These are phyloP conservation scores for Cyclotella kingstonii DNA, from an alignment of 108 stramenopile species.

Conservation along the genomic window DNA sequence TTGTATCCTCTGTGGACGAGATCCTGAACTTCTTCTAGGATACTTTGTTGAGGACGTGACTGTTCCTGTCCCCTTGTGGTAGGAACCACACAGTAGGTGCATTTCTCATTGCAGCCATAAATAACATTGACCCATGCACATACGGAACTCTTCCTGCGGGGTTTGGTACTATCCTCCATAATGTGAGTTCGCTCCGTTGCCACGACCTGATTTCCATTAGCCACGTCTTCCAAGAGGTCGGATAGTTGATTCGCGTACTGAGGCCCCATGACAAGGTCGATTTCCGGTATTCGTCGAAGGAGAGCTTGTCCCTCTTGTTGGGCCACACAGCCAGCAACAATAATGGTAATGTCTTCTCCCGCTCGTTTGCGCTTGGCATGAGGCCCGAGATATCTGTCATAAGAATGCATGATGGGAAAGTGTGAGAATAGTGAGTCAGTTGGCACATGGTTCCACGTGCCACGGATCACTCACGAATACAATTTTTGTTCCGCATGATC, in stretches of 20 bases:
- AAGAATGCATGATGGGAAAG: background rate
- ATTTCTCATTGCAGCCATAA: slow-evolving; percentile 96
- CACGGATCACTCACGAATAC: slow-evolving; percentile 28
- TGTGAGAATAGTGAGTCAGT: background rate
- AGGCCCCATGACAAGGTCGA: slow-evolving; percentile 90
- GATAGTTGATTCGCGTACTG: slow-evolving; percentile 95
- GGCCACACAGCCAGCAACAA: slow-evolving; percentile 89
- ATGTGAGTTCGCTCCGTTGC: slow-evolving; percentile 93
- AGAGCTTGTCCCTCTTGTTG: slow-evolving; percentile 86
- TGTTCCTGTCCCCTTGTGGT: slow-evolving; percentile 95
- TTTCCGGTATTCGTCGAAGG: slow-evolving; percentile 77
- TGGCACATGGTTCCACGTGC: background rate
- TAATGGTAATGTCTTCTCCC: slow-evolving; percentile 78
- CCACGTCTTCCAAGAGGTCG: slow-evolving; percentile 91
- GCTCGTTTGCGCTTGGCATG: slow-evolving; percentile 59
- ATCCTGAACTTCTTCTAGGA: slow-evolving; percentile 85
- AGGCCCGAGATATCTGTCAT: slow-evolving; percentile 56
- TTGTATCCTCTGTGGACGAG: slow-evolving; percentile 86
- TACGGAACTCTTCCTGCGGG: slow-evolving; percentile 71
- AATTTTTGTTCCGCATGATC: slow-evolving; percentile 98
- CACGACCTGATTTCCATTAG: slow-evolving; percentile 92
- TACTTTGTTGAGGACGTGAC: slow-evolving; percentile 85
- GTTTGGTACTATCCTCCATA: slow-evolving; percentile 94
- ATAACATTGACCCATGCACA: slow-evolving; percentile 97
- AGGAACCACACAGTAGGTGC: slow-evolving; percentile 97